phyloP scores from a whole-genome alignment of 2,329 filamentous ascomycete genomes.

The Beauveria australis region DNA sequence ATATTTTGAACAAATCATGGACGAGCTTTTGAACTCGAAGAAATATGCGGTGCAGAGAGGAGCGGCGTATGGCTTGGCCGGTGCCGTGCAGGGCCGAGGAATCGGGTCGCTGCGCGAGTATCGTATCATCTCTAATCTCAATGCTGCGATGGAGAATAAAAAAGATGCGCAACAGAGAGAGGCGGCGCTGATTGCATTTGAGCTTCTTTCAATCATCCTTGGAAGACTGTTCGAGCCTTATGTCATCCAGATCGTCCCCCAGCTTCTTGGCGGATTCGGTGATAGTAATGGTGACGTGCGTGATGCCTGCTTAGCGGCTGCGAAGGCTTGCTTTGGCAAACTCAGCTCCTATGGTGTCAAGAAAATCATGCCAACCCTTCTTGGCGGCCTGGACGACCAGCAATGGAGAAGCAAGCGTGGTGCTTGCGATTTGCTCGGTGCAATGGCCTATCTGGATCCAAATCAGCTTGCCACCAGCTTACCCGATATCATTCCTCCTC shows the following conservation, averaged over 20 bases:
- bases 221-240: constrained; percentile 92
- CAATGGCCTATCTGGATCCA: constrained; percentile 97
- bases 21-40: constrained; percentile 77
- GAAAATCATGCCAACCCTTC: constrained; percentile 80
- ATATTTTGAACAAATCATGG: constrained; percentile 74
- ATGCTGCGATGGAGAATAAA: constrained; percentile 84
- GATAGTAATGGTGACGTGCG: constrained; percentile 83
- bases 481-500: constrained; percentile 91
- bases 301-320: constrained; percentile 84
- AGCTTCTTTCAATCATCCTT: constrained; percentile 78
- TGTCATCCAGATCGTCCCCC: constrained; percentile 88
- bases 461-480: constrained; percentile 87
- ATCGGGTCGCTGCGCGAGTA: constrained; percentile 75
- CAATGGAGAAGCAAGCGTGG: constrained; percentile 99
- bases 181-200: constrained; percentile 81
- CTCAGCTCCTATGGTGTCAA: constrained; percentile 95
- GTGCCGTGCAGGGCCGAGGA: constrained; percentile 81
- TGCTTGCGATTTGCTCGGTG: constrained; percentile 89
- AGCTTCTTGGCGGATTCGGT: constrained; percentile 81
- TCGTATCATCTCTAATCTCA: constrained; percentile 75
- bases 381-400: constrained; percentile 85
- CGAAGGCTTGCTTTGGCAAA: constrained; percentile 88
- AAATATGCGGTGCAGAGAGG: constrained; percentile 89
- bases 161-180: constrained; percentile 85
- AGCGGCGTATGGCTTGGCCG: constrained; percentile 88